Base-by-base conservation (phyloP, 2,329 filamentous ascomycete species). In the Endoconidiophora polonica region DNA sequence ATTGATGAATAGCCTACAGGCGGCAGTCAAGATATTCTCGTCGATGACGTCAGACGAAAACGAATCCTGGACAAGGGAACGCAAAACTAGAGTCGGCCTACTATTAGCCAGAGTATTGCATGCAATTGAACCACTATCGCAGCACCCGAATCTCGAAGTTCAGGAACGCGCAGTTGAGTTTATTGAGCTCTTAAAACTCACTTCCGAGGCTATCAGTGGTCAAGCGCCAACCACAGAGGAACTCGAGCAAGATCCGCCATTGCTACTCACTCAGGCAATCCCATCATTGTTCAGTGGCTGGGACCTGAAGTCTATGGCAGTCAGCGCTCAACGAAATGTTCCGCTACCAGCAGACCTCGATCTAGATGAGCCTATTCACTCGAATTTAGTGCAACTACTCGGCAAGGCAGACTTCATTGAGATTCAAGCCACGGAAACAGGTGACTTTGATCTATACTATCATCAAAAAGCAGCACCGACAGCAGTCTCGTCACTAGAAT, bases 151-250 rank as follows among this genome's bases (percentile, higher is more conserved):
- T 58, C 71, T 98, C 1, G 91, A 98, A 61, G 87, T 98, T 3
- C 91, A 98, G 65, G 91, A 96, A 63, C 78, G 91, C 51, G 83
- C 88, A 2, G 88, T 95, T 1, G 88, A 95, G 60, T 93, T 94
- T 58, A 74, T 87, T 0, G 91, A 98, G 61, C 71, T 96, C 10
- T 76, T 96, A 59, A 86, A 86, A 52, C 71, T 98, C 42, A 86
- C 86, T 2, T 79, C 80, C 1, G 91, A 98, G 66, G 87, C 90
- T 12, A 76, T 77, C 2, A 74, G 79, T 6, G 78, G 72, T 1
- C 83, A 88, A 54, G 71, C 75, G 9, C 67, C 74, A 12, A 73
- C 72, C 1, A 72, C 68, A 0, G 72, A 73, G 29, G 66, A 70
- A 2, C 55, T 66, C 3, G 64, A 71, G 22, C 73, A 79, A 56